Conservation (phyloP, 176 grass and related monocot genomes). For the Melocanna baccifera region DNA sequence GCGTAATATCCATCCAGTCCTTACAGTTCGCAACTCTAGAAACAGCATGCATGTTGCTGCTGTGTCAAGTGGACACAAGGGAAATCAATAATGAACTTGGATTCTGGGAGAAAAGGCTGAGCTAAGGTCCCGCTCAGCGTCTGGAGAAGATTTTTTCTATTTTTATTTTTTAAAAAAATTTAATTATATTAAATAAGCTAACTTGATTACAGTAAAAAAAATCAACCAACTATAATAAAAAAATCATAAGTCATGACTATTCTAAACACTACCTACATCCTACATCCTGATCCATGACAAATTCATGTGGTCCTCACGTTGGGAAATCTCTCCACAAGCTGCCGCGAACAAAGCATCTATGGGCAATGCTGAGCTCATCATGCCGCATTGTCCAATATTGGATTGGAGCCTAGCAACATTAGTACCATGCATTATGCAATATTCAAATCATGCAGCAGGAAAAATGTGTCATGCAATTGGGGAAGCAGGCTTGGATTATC, state of each 20-base stretch:
- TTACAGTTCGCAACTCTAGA: background rate
- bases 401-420: background rate
- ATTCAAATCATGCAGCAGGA: constrained; percentile 1
- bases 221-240: too few species aligned
- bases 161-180: too few species aligned
- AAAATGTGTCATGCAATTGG: background rate
- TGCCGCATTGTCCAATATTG: constrained; percentile 14
- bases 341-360: constrained; percentile 8
- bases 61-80: background rate
- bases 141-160: too few species aligned
- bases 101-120: background rate
- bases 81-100: background rate
- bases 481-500: background rate
- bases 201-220: too few species aligned
- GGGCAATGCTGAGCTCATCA: constrained; percentile 6
- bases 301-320: background rate
- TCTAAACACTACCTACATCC: too few species aligned
- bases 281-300: background rate
- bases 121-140: too few species aligned
- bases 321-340: constrained; percentile 2
- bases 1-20: background rate
- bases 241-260: too few species aligned
- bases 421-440: background rate
- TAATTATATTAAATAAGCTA: too few species aligned
- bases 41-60: background rate